Evolutionary conservation across 2,329 filamentous ascomycete species (phyloP).

Genomic region (Penicillium sp.): DNA sequence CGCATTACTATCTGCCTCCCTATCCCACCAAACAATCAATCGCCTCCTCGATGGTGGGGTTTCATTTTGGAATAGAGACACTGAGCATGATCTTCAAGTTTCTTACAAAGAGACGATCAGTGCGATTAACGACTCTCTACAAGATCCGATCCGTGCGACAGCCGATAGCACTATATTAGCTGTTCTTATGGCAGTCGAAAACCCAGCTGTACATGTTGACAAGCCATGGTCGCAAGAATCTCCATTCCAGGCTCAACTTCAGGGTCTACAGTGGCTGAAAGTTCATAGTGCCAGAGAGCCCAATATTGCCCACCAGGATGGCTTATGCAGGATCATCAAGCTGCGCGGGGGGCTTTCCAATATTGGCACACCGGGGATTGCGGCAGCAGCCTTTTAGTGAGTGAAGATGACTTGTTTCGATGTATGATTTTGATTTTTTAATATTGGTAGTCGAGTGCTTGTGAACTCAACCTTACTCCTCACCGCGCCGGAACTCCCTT

Average conservation of each 20-base stretch:
- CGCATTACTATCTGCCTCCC: not conserved
- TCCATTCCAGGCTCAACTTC: not conserved
- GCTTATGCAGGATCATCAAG: not conserved
- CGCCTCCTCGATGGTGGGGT: not conserved
- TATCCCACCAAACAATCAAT: not conserved
- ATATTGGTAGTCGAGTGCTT: not conserved
- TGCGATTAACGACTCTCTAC: not conserved
- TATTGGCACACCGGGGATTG: not conserved
- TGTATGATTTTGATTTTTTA: not conserved
- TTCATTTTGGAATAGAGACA: not conserved
- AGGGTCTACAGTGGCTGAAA: conserved; percentile 1
- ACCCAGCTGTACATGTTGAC: not conserved
- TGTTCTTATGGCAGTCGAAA: not conserved
- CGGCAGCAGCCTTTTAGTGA: not conserved
- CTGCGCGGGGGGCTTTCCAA: not conserved
- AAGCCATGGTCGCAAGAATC: not conserved
- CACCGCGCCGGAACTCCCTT: not conserved
- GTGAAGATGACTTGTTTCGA: not conserved
- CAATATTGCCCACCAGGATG: not conserved
- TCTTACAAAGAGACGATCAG: not conserved
- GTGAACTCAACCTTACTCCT: not conserved
- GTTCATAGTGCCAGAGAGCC: not conserved
- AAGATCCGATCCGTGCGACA: not conserved
- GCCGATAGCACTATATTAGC: not conserved
- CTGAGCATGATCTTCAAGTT: not conserved